These are phyloP conservation scores for Tremellales sp. DNA, from an alignment of 1,284 basidiomycete genomes.

Conservation along the genomic window DNA sequence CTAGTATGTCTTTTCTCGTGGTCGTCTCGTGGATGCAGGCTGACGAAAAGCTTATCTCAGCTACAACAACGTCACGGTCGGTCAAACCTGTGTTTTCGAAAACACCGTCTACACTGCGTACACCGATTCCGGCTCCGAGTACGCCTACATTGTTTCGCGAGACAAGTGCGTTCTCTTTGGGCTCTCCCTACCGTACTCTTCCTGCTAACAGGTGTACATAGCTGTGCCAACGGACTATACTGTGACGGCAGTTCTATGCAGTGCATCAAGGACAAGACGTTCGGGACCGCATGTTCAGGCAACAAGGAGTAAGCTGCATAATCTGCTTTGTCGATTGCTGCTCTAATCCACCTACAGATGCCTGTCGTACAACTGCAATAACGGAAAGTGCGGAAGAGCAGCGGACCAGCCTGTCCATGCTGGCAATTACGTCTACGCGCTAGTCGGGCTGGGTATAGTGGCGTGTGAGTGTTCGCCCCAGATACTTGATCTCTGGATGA, in stretches of 20 bases:
- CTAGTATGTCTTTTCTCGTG: slow-evolving; percentile 57
- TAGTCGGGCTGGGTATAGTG: slow-evolving; percentile 69
- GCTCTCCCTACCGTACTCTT: too few species aligned
- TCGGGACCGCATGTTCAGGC: slow-evolving; percentile 62
- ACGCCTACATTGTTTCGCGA: slow-evolving; percentile 72
- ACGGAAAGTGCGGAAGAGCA: slow-evolving; percentile 58
- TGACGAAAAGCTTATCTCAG: slow-evolving; percentile 48
- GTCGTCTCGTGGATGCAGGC: background rate
- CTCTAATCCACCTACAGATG: slow-evolving; percentile 54
- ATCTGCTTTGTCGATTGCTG: background rate
- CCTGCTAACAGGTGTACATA: slow-evolving; percentile 9
- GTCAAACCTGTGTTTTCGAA: slow-evolving; percentile 64
- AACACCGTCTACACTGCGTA: slow-evolving; percentile 74
- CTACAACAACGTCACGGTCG: slow-evolving; percentile 68
- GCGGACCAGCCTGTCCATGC: slow-evolving; percentile 64
- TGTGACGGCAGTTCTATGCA: slow-evolving; percentile 62
- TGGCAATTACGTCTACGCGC: slow-evolving; percentile 63
- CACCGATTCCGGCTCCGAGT: slow-evolving; percentile 51
- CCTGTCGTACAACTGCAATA: slow-evolving; percentile 66
- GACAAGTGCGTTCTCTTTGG: slow-evolving; percentile 52
- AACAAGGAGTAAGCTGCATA: slow-evolving; percentile 67
- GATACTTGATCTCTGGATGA: background rate
- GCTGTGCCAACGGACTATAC: slow-evolving; percentile 57
- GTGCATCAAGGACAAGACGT: slow-evolving; percentile 60
- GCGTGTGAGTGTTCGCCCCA: slow-evolving; percentile 52